Evolutionary conservation across 345 rosid genomes (phyloP).

Genomic region (Corchorus capsularis): DNA sequence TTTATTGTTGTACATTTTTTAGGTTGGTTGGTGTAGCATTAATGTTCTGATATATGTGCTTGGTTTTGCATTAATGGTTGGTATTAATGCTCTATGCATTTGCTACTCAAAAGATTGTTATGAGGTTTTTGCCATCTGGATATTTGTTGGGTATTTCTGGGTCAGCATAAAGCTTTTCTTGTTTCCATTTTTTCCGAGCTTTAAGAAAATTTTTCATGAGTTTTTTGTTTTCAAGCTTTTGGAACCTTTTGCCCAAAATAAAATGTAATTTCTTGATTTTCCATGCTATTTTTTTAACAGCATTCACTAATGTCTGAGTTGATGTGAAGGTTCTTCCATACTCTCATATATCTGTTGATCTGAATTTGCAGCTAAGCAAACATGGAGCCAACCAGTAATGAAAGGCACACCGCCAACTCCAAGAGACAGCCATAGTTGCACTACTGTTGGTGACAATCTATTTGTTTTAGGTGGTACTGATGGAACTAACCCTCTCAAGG

Average conservation of each 20-base stretch:
- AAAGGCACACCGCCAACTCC: constrained; percentile 78
- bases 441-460: constrained; percentile 70
- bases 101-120: constrained; percentile 5
- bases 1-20: constrained; percentile 5
- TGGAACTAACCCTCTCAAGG: constrained; percentile 76
- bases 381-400: constrained; percentile 78
- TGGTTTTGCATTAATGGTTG: constrained; percentile 23
- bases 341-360: constrained; percentile 12
- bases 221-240: constrained; percentile 4
- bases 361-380: constrained; percentile 62
- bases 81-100: constrained; percentile 11
- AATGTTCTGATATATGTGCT: constrained; percentile 6
- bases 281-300: background rate
- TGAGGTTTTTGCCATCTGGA: background rate
- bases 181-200: background rate
- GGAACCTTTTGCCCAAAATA: constrained; percentile 2
- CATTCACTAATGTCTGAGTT: constrained; percentile 4
- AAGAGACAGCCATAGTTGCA: constrained; percentile 95
- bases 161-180: constrained; percentile 1
- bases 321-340: background rate
- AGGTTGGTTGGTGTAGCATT: constrained; percentile 20
- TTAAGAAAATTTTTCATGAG: constrained; percentile 11
- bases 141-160: constrained; percentile 6
- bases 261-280: constrained; percentile 11
- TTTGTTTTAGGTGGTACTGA: constrained; percentile 96